These are phyloP conservation scores for Akanthomyces dipterigenus DNA, from an alignment of 2,329 filamentous ascomycete species.

Conservation along the genomic window DNA sequence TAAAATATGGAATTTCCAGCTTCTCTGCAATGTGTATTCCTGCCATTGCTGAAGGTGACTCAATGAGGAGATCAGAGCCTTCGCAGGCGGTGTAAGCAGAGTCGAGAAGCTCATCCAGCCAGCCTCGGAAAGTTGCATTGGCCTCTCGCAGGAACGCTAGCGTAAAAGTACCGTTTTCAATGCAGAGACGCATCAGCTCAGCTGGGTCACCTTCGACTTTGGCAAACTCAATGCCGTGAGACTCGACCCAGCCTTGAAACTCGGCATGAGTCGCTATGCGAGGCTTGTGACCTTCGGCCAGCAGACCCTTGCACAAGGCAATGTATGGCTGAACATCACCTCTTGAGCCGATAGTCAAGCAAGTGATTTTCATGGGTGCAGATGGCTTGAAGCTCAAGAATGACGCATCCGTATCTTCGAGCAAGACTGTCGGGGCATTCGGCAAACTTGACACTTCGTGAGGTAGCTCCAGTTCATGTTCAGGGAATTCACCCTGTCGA, in stretches of 20 bases:
- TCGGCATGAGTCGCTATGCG: conserved; percentile 89
- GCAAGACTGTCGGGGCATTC: conserved; percentile 69
- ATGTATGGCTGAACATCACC: conserved; percentile 98
- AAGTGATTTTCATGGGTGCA: conserved; percentile 75
- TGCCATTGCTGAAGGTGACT: conserved; percentile 93
- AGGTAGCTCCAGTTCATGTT: conserved; percentile 45
- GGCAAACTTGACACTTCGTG: conserved; percentile 36
- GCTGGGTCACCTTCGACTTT: conserved; percentile 85
- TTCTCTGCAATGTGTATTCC: conserved; percentile 97
- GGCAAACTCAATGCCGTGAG: conserved; percentile 90
- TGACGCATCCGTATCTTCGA: conserved; percentile 83
- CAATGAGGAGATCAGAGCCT: conserved; percentile 82
- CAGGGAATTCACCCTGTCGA: conserved; percentile 46
- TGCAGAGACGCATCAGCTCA: conserved; percentile 91
- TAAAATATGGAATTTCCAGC: conserved; percentile 87
- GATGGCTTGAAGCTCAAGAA: conserved; percentile 87
- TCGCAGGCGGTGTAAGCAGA: conserved; percentile 82
- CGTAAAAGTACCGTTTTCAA: conserved; percentile 96
- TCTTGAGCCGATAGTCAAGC: conserved; percentile 89
- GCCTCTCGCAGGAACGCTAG: conserved; percentile 85
- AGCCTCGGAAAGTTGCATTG: conserved; percentile 81
- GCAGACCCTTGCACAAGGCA: conserved; percentile 81
- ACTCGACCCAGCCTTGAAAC: conserved; percentile 81
- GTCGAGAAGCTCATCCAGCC: conserved; percentile 81
- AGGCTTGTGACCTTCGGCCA: conserved; percentile 79